A percentile compares a stretch with the other conserved stretches of the same genome.
Conservation (phyloP, 2,329 filamentous ascomycete species). For the Penicillium sumatraense region DNA sequence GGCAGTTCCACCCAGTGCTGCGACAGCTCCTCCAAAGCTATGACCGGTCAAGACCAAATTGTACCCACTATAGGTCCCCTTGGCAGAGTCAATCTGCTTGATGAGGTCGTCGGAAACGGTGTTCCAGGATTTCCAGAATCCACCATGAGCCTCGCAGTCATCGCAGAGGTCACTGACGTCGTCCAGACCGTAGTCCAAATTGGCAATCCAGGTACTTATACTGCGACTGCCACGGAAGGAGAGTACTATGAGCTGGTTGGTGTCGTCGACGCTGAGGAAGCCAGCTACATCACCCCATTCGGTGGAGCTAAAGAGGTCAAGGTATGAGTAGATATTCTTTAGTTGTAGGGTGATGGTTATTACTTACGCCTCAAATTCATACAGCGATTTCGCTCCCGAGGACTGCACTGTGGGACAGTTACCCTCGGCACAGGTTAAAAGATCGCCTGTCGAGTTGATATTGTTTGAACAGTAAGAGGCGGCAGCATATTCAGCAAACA, state of each 20-base stretch:
- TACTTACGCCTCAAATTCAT: slow-evolving; percentile 55
- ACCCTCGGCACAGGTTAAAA: slow-evolving; percentile 49
- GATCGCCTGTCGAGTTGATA: slow-evolving; percentile 49
- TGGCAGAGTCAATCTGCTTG: slow-evolving; percentile 38
- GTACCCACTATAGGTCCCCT: slow-evolving; percentile 43
- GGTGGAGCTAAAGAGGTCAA: slow-evolving; percentile 13
- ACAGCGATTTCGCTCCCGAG: slow-evolving; percentile 50
- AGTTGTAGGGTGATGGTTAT: too few relatives aligned
- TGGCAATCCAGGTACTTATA: slow-evolving; percentile 38
- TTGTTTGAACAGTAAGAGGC: slow-evolving; percentile 58
- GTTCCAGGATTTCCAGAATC: slow-evolving; percentile 56
- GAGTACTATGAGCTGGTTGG: slow-evolving; percentile 44
- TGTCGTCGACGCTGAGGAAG: slow-evolving; percentile 52
- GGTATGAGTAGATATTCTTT: not conserved
- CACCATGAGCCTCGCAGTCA: slow-evolving; percentile 48
- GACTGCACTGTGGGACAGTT: slow-evolving; percentile 56
- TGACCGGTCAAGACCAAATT: slow-evolving; percentile 55
- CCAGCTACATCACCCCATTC: slow-evolving; percentile 50
- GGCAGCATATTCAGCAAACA: slow-evolving; percentile 58
- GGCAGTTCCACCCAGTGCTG: slow-evolving; percentile 51
- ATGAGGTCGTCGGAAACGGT: slow-evolving; percentile 42
- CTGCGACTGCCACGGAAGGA: slow-evolving; percentile 42
- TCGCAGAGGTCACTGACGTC: slow-evolving; percentile 47
- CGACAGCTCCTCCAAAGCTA: slow-evolving; percentile 57
- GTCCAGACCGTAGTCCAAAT: slow-evolving; percentile 33